A percentile compares a stretch with the other conserved stretches of the same genome.
These are phyloP conservation scores for Rosa rugosa DNA, from an alignment of 306 rosid species.

Conservation along the genomic window DNA sequence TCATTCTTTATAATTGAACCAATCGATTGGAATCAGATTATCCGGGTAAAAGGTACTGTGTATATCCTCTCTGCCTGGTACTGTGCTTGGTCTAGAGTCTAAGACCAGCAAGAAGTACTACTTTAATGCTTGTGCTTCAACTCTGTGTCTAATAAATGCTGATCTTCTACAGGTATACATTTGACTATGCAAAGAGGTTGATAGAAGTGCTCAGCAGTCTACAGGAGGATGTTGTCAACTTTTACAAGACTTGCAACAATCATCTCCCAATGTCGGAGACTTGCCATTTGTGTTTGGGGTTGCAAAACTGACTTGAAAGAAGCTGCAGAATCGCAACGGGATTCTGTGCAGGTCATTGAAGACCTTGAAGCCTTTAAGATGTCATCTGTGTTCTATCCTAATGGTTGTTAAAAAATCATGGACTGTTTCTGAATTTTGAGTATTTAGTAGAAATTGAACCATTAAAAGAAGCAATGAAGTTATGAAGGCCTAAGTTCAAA, in stretches of 20 bases:
- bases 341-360: conserved; percentile 45
- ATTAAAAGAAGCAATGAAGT: too few species aligned
- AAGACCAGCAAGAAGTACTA: too few species aligned
- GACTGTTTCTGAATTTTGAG: conserved; percentile 7
- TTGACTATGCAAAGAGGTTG: conserved; percentile 63
- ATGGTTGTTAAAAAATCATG: conserved; percentile 19
- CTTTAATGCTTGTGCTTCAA: neutral
- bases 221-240: conserved; percentile 62
- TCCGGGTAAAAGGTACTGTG: too few species aligned
- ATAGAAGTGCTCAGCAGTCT: conserved; percentile 61
- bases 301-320: conserved; percentile 67
- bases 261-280: conserved; percentile 74
- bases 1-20: too few species aligned
- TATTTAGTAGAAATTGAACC: neutral
- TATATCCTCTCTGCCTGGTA: too few species aligned
- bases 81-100: too few species aligned
- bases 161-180: conserved; percentile 48
- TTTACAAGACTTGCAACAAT: conserved; percentile 55
- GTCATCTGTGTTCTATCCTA: conserved; percentile 61
- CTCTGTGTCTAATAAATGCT: neutral
- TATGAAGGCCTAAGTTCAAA: too few species aligned
- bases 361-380: conserved; percentile 62
- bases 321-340: conserved; percentile 31
- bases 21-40: too few species aligned
- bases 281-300: conserved; percentile 80